Evolutionary conservation across 1,139 yeast species (phyloP).

Genomic region (Scheffersomyces segobiensis): DNA sequence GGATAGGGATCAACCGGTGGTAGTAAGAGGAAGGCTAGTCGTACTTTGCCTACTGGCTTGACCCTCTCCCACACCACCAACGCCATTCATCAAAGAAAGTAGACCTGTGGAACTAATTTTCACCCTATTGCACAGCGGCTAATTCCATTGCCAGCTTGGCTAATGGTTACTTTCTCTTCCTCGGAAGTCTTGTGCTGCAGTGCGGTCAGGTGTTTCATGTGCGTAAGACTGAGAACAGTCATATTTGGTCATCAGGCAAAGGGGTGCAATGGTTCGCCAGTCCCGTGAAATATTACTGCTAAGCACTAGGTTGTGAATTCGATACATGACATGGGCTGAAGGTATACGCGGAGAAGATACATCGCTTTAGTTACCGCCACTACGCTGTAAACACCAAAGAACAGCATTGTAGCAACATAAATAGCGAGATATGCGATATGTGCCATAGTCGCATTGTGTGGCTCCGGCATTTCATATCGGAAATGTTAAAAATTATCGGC

Average conservation of each 20-base stretch:
- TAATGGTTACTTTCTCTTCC: background rate
- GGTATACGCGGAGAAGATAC: background rate
- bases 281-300: background rate
- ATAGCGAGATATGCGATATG: background rate
- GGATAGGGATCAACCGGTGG: background rate
- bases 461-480: background rate
- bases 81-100: background rate
- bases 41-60: background rate
- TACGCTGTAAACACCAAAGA: background rate
- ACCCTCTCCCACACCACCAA: background rate
- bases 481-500: background rate
- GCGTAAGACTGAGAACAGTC: background rate
- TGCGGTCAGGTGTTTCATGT: background rate
- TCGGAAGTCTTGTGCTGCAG: background rate
- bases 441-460: background rate
- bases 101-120: background rate
- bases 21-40: background rate
- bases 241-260: background rate
- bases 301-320: background rate
- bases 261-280: background rate
- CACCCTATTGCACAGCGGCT: background rate
- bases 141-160: background rate
- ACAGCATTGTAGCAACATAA: background rate
- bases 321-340: background rate
- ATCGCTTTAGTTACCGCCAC: background rate